Conservation (phyloP, 2,329 filamentous ascomycete species). For the Lasiodiplodia gonubiensis region DNA sequence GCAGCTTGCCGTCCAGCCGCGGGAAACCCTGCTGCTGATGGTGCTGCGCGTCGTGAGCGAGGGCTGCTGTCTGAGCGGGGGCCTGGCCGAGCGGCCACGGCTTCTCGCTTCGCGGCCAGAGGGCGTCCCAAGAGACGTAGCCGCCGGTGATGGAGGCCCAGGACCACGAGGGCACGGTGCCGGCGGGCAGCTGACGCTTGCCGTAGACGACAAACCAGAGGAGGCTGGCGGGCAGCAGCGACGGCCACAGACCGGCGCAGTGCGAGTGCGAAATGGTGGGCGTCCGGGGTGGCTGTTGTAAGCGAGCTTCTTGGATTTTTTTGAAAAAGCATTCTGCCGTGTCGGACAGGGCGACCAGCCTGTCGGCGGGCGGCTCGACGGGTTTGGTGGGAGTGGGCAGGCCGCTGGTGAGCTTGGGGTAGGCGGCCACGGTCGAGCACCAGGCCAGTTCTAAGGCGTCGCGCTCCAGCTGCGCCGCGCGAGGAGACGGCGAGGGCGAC, state of each 20-base stretch:
- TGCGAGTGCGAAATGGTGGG: neutral
- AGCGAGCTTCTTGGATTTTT: neutral
- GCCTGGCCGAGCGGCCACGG: neutral
- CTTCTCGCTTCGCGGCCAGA: constrained; percentile 7
- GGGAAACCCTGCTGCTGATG: constrained; percentile 2
- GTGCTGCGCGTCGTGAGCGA: neutral
- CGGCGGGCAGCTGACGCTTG: neutral
- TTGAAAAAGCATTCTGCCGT: neutral
- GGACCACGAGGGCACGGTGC: constrained; percentile 8
- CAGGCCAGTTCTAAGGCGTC: constrained; percentile 6
- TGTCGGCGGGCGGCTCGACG: neutral
- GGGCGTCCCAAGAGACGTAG: constrained; percentile 21
- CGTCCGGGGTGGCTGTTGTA: neutral
- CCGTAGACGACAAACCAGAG: constrained; percentile 17
- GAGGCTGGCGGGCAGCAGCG: constrained; percentile 13
- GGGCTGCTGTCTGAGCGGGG: neutral
- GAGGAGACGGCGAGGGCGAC: neutral
- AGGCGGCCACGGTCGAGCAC: constrained; percentile 16
- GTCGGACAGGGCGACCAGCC: constrained; percentile 9
- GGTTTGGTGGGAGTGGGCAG: neutral
- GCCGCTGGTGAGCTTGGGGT: constrained; percentile 18
- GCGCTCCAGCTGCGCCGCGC: neutral
- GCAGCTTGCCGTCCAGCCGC: neutral
- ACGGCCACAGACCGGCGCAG: constrained; percentile 18
- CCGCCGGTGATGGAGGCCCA: constrained; percentile 18